Evolutionary conservation across 2,329 filamentous ascomycete genomes (phyloP).

Genomic region (Cytospora leucostoma): DNA sequence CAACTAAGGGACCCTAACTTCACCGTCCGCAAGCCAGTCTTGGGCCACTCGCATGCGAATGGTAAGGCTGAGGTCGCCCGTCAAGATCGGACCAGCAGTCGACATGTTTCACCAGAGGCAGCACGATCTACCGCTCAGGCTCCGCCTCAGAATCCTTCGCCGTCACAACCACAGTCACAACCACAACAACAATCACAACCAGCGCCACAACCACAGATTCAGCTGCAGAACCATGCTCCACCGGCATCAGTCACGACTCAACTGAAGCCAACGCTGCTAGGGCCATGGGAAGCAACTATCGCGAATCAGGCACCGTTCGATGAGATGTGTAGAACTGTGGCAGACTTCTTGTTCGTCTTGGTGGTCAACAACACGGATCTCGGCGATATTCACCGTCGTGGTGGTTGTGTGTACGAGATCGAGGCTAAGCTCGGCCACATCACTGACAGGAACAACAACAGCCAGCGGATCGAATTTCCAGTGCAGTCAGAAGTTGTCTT

Average conservation of each 20-base stretch:
- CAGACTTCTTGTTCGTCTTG: slow-evolving; percentile 75
- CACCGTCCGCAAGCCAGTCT: slow-evolving; percentile 42
- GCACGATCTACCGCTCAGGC: slow-evolving; percentile 36
- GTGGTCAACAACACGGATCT: slow-evolving; percentile 69
- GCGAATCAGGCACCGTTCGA: slow-evolving; percentile 71
- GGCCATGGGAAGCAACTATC: slow-evolving; percentile 67
- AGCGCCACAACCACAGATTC: slow-evolving; percentile 15
- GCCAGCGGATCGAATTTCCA: slow-evolving; percentile 64
- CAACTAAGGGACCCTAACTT: slow-evolving; percentile 48
- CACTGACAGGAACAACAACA: slow-evolving; percentile 69
- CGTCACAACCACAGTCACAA: slow-evolving; percentile 7
- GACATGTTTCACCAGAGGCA: slow-evolving; percentile 51
- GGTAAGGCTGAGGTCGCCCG: slow-evolving; percentile 38
- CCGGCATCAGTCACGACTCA: slow-evolving; percentile 27
- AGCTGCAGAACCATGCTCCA: slow-evolving; percentile 26
- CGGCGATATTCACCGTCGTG: slow-evolving; percentile 59
- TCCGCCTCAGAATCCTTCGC: slow-evolving; percentile 28
- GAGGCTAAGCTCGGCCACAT: slow-evolving; percentile 91
- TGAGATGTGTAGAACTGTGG: slow-evolving; percentile 72
- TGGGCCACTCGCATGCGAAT: slow-evolving; percentile 39
- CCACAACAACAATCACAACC: slow-evolving; percentile 14
- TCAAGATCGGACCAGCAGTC: slow-evolving; percentile 39
- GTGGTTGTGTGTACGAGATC: slow-evolving; percentile 75
- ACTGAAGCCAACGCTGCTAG: slow-evolving; percentile 41
- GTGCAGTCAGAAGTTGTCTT: slow-evolving; percentile 73